Conservation (phyloP, 2,329 filamentous ascomycete genomes). For the Lachnellula cervina region DNA sequence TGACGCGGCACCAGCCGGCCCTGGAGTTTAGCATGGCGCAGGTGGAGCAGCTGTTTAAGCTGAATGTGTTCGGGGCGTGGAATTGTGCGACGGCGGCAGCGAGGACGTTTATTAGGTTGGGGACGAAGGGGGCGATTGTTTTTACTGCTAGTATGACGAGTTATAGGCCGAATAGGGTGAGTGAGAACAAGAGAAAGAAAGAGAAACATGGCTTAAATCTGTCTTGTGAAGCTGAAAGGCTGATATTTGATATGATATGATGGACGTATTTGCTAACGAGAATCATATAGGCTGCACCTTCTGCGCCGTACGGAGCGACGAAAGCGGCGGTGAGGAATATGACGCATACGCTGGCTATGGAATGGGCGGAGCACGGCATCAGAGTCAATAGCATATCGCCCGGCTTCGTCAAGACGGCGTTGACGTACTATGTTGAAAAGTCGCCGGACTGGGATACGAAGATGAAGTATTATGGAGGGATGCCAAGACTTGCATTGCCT, state of each 20-base stretch:
- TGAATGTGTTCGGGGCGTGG: constrained; percentile 61
- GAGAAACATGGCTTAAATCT: too few species aligned
- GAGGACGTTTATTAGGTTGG: constrained; percentile 59
- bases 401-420: constrained; percentile 63
- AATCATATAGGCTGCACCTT: constrained; percentile 41
- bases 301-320: constrained; percentile 39
- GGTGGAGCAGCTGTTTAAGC: constrained; percentile 61
- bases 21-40: constrained; percentile 62
- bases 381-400: constrained; percentile 65
- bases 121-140: constrained; percentile 58
- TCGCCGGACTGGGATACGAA: constrained; percentile 47
- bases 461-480: constrained; percentile 50
- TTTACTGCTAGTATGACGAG: constrained; percentile 61
- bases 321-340: constrained; percentile 48
- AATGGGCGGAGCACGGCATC: constrained; percentile 60
- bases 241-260: too few species aligned
- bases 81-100: constrained; percentile 63
- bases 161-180: constrained; percentile 49
- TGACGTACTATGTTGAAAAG: constrained; percentile 43
- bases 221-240: too few species aligned
- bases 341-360: constrained; percentile 59
- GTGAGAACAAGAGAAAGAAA: too few species aligned
- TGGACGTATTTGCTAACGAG: constrained; percentile 50
- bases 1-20: constrained; percentile 63
- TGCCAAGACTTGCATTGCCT: constrained; percentile 46